Base-by-base conservation (phyloP, 306 rosid species). In the Alnus glutinosa region DNA sequence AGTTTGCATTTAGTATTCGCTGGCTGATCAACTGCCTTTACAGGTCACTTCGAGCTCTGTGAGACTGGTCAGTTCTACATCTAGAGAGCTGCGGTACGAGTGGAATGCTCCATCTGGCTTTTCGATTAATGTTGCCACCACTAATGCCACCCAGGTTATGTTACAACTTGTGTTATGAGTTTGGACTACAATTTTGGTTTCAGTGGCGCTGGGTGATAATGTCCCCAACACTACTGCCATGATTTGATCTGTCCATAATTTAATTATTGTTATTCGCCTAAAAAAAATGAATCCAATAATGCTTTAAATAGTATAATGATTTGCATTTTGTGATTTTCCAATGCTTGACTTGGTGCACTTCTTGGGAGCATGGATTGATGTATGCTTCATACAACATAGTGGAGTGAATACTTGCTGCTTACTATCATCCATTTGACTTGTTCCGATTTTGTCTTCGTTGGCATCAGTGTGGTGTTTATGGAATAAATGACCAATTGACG, bases 81-180 rank as follows among this genome's bases (percentile, higher is more conserved):
- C 97, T 36, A 88, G 97, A 79, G 97, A 89, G 79, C 92, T 93
- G 55, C 88, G 80, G 64, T 32, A 91, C 54, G 97, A 95, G 73
- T 95, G 99, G 99, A 71, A 77, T 79, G 94, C 98, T 80, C 99
- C 94, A 36, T 70, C 89, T 49, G 95, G 93, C 80, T 89, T 73
- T 88, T 93, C 99, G 18, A 88, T 95, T 70, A 95, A 91, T 61
- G 98, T 93, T 57, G 98, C 98, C 42, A 95, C 99, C 76, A 98
- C 99, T 73, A 95, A 95, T 89, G 91, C 97, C 63, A 86, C 96
- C 70, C 99, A 93, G 98, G 99, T 95, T 74, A 77, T 84, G 37
- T 82, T 88, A 19, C 70, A 74, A 37, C 73, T 68, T 69, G 7
- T 69, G 2, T 4, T 61, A 28, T 36, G 30, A 49, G 59, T 32